Percentiles rank a stretch among this genome's conserved stretches.
phyloP scores from a whole-genome alignment of 2,329 filamentous ascomycete genomes.

The Monosporascus sp. region DNA sequence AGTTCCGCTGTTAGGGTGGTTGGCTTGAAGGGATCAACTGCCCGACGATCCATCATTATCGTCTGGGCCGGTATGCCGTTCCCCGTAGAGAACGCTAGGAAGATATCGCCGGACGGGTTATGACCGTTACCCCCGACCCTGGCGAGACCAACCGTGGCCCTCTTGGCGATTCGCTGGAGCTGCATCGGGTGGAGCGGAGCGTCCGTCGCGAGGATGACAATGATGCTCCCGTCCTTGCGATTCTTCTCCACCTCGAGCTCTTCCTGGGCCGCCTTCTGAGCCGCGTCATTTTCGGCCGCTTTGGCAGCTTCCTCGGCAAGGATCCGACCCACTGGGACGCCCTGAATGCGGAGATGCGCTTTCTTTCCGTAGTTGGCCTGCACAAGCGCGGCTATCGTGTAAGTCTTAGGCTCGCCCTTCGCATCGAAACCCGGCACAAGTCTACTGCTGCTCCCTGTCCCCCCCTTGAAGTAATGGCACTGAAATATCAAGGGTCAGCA shows the following conservation, averaged over 20 bases:
- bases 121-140: conserved; percentile 56
- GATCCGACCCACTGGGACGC: conserved; percentile 56
- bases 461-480: conserved; percentile 61
- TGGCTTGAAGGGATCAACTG: conserved; percentile 37
- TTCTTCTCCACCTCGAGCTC: conserved; percentile 34
- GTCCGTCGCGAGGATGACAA: conserved; percentile 55
- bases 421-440: conserved; percentile 42
- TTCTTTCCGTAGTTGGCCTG: conserved; percentile 61
- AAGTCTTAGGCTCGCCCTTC: conserved; percentile 34
- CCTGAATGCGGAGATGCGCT: conserved; percentile 51
- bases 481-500: conserved; percentile 39
- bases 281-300: conserved; percentile 15
- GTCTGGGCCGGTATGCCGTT: conserved; percentile 43
- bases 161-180: conserved; percentile 52
- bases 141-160: conserved; percentile 56
- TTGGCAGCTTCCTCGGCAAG: conserved; percentile 39
- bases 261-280: conserved; percentile 24
- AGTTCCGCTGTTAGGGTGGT: conserved; percentile 34
- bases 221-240: conserved; percentile 56
- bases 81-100: conserved; percentile 61
- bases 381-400: conserved; percentile 56
- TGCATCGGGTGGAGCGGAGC: conserved; percentile 54
- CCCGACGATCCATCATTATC: conserved; percentile 22
- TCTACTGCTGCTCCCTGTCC: conserved; percentile 58
- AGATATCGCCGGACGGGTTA: conserved; percentile 62